phyloP scores from a whole-genome alignment of 768 basidiomycete species.

The Auriscalpium microsporum region DNA sequence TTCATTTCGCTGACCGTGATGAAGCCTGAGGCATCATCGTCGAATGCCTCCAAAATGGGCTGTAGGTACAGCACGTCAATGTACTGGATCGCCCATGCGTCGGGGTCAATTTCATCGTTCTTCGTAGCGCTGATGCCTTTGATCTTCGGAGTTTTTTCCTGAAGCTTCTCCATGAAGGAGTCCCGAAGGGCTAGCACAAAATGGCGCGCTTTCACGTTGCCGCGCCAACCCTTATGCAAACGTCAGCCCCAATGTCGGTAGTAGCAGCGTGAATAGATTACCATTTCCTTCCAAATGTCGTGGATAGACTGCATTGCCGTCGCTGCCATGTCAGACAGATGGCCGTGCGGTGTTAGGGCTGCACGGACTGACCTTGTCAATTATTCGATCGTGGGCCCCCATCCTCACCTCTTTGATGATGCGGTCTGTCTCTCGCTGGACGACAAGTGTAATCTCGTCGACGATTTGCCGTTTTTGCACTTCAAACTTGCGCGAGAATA shows the following conservation, averaged over 20 bases:
- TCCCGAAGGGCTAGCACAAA: slow-evolving; percentile 19
- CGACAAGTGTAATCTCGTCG: slow-evolving; percentile 8
- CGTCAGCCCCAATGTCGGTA: background rate
- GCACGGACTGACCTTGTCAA: background rate
- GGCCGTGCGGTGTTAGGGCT: background rate
- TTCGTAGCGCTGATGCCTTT: background rate
- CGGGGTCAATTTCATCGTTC: slow-evolving; percentile 10
- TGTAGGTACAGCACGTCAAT: slow-evolving; percentile 14
- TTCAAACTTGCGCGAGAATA: slow-evolving; percentile 18
- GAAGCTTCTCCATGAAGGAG: slow-evolving; percentile 19
- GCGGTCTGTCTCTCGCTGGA: slow-evolving; percentile 13
- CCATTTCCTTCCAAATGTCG: slow-evolving; percentile 21
- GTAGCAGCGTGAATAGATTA: background rate
- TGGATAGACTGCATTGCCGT: background rate
- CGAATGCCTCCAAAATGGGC: slow-evolving; percentile 15
- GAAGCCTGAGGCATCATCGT: slow-evolving; percentile 16
- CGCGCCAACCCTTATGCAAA: slow-evolving; percentile 5
- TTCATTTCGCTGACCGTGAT: slow-evolving; percentile 24
- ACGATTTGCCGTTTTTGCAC: slow-evolving; percentile 11
- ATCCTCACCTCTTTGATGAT: slow-evolving; percentile 12
- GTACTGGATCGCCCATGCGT: slow-evolving; percentile 1
- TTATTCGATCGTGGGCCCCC: slow-evolving; percentile 20
- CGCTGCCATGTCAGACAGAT: background rate
- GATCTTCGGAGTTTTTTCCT: slow-evolving; percentile 8
- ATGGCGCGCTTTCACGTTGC: background rate